Evolutionary conservation across 805 yeast genomes (phyloP).

Genomic region (Barnettozyma vustinii): DNA sequence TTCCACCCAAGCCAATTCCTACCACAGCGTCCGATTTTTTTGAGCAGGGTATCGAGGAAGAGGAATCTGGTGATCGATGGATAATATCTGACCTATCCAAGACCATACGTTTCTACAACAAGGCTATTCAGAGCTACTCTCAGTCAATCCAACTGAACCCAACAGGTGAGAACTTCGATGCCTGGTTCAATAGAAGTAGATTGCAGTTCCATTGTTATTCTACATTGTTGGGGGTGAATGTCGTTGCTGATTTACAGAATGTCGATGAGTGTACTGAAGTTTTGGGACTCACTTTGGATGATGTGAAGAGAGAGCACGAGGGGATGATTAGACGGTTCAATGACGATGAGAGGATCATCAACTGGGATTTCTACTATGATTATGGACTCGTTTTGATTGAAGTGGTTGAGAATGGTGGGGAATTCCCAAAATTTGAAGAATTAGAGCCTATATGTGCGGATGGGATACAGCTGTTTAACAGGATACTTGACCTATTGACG

Average conservation of each 20-base stretch:
- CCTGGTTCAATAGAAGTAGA: constrained; percentile 54
- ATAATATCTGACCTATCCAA: constrained; percentile 58
- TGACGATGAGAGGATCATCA: constrained; percentile 17
- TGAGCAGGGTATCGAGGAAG: constrained; percentile 54
- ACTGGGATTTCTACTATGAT: constrained; percentile 26
- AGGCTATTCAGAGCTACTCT: constrained; percentile 43
- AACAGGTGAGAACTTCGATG: constrained; percentile 31
- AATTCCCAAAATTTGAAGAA: constrained; percentile 11
- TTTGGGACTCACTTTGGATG: background rate
- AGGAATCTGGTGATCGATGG: constrained; percentile 78
- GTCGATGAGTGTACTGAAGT: constrained; percentile 23
- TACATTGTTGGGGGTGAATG: constrained; percentile 40
- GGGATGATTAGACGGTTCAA: constrained; percentile 7
- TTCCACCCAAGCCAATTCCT: constrained; percentile 8
- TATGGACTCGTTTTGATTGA: constrained; percentile 19
- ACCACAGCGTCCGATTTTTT: constrained; percentile 45
- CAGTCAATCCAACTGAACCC: constrained; percentile 23
- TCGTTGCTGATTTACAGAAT: constrained; percentile 24
- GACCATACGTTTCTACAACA: constrained; percentile 57
- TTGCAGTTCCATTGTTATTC: constrained; percentile 55
- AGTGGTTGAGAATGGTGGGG: constrained; percentile 7
- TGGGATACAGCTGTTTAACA: constrained; percentile 6
- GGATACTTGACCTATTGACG: constrained; percentile 14
- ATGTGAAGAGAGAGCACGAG: constrained; percentile 15
- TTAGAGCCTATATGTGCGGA: constrained; percentile 7